phyloP scores from a whole-genome alignment of 163 green algal species.

The Coccomyxa subellipsoidea region DNA sequence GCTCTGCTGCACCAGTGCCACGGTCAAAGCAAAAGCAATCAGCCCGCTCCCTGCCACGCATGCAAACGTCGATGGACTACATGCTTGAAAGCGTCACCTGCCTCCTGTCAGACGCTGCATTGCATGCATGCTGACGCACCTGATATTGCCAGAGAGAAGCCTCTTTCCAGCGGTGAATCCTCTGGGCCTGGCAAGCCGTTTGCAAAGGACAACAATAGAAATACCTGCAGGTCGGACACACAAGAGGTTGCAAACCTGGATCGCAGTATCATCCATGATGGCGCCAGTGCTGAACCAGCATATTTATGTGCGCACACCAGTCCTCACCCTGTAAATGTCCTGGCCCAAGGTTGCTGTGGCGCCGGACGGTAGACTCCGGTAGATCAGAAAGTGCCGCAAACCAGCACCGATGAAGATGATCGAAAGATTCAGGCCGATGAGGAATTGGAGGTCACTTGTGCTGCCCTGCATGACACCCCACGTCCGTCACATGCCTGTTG shows the following conservation, averaged over 20 bases:
- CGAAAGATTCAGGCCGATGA: background rate
- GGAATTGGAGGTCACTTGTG: slow-evolving; percentile 1
- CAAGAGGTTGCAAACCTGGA: no score
- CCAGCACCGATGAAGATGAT: background rate
- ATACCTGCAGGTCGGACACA: background rate
- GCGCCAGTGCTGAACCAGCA: no score
- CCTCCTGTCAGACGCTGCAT: no score
- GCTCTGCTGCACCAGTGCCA: slow-evolving; percentile 30
- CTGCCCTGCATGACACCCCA: background rate
- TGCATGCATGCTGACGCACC: no score
- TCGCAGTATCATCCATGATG: no score
- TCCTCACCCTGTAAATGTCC: slow-evolving; percentile 1
- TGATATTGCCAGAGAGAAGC: background rate
- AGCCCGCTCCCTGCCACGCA: slow-evolving; percentile 23
- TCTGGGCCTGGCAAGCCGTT: background rate
- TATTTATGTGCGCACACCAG: no score
- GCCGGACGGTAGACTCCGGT: background rate
- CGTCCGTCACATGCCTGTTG: no score
- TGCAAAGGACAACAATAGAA: background rate
- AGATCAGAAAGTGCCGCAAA: background rate
- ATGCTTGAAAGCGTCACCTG: no score
- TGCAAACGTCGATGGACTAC: background rate
- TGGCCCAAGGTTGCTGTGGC: background rate
- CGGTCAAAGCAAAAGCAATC: slow-evolving; percentile 35
- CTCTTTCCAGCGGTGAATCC: background rate